A percentile compares a stretch with the other conserved stretches of the same genome.
phyloP scores from a whole-genome alignment of 2,329 filamentous ascomycete species.

The Periconia macrospinosa region DNA sequence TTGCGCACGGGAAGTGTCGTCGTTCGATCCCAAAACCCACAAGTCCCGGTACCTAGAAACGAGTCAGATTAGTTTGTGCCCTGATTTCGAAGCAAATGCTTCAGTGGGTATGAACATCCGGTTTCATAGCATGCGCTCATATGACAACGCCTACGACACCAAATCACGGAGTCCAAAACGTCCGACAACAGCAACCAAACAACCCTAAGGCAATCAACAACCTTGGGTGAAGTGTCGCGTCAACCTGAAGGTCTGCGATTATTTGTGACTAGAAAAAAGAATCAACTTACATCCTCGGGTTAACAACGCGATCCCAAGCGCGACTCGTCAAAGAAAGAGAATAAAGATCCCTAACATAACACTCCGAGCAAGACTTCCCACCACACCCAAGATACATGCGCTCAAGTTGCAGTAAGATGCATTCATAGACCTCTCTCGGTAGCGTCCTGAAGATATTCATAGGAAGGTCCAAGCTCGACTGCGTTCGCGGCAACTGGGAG shows the following conservation, averaged over 20 bases:
- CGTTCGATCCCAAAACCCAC: conserved; percentile 51
- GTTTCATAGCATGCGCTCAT: too few species aligned
- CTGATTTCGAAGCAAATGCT: too few species aligned
- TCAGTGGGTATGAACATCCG: too few species aligned
- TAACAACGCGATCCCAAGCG: conserved; percentile 58
- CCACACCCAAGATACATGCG: conserved; percentile 42
- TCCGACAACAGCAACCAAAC: too few species aligned
- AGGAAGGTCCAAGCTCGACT: conserved; percentile 18
- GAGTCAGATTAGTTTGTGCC: neutral
- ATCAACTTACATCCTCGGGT: conserved; percentile 55
- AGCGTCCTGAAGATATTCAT: conserved; percentile 49
- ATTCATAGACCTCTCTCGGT: conserved; percentile 58
- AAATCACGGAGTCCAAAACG: too few species aligned
- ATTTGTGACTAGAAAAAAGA: conserved; percentile 18
- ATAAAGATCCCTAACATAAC: conserved; percentile 58
- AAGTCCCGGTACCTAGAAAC: conserved; percentile 53
- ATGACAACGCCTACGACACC: too few species aligned
- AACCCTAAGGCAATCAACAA: too few species aligned
- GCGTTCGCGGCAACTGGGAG: conserved; percentile 11
- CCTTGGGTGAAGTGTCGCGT: too few species aligned
- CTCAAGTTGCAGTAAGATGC: conserved; percentile 56
- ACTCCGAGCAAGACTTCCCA: conserved; percentile 51
- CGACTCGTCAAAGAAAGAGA: conserved; percentile 58
- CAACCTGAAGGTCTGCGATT: too few species aligned
- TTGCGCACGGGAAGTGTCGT: conserved; percentile 26